These are phyloP conservation scores for Verbena officinalis DNA, from an alignment of 257 asterid genomes.

Conservation along the genomic window DNA sequence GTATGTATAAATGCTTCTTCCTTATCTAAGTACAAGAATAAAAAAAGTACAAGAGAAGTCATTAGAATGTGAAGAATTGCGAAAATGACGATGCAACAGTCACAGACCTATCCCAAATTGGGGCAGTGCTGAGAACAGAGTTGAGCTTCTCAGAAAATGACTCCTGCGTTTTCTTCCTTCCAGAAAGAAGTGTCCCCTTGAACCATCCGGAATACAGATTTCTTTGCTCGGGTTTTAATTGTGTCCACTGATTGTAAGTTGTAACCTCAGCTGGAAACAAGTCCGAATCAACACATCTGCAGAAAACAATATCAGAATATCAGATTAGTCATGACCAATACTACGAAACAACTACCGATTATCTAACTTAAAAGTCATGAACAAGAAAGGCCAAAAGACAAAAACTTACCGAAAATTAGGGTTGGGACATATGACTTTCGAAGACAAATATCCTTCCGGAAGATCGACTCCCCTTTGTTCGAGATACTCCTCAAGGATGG, in stretches of 20 bases:
- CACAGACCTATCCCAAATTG: conserved; percentile 77
- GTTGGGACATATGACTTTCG: conserved; percentile 81
- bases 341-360: background rate
- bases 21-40: no score
- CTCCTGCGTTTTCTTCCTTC: conserved; percentile 67
- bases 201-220: conserved; percentile 65
- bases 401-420: conserved; percentile 73
- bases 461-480: conserved; percentile 87
- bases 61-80: background rate
- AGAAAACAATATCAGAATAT: conserved; percentile 28
- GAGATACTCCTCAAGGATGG: conserved; percentile 80
- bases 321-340: conserved; percentile 6
- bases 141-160: conserved; percentile 59
- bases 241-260: conserved; percentile 65
- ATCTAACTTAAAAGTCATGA: background rate
- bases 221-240: conserved; percentile 53
- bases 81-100: conserved; percentile 13
- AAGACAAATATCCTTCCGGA: conserved; percentile 77
- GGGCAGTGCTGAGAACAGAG: conserved; percentile 74
- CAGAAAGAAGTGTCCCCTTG: conserved; percentile 63
- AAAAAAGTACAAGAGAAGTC: background rate
- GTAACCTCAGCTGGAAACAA: conserved; percentile 70
- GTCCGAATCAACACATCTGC: conserved; percentile 45
- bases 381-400: no score
- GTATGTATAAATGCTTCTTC: no score